phyloP scores from a whole-genome alignment of 768 basidiomycete genomes.

The Mycena galopus region DNA sequence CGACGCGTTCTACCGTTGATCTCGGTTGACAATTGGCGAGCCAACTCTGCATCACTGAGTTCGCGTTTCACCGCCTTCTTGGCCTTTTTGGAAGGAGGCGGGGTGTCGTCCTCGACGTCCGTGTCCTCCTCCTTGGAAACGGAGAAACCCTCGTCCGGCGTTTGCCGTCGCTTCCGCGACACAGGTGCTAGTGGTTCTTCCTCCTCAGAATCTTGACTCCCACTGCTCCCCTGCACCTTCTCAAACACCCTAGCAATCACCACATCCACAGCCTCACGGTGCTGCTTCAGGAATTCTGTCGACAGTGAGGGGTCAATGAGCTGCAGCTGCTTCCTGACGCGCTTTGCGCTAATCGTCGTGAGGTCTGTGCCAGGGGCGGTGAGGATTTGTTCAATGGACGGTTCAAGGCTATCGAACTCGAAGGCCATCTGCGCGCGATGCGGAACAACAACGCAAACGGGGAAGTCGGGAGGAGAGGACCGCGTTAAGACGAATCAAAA shows the following conservation, averaged over 20 bases:
- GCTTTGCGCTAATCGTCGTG: conserved; percentile 86
- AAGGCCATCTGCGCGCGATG: conserved; percentile 58
- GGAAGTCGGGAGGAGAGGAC: neutral
- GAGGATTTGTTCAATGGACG: conserved; percentile 76
- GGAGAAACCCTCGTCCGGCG: conserved; percentile 48
- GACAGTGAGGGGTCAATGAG: conserved; percentile 68
- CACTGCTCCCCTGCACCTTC: conserved; percentile 55
- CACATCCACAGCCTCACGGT: conserved; percentile 77
- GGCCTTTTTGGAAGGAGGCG: conserved; percentile 57
- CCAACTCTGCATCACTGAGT: conserved; percentile 77
- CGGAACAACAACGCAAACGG: neutral
- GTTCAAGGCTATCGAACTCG: conserved; percentile 68
- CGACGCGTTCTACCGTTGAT: conserved; percentile 74
- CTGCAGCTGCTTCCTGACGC: conserved; percentile 82
- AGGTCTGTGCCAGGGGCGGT: conserved; percentile 84
- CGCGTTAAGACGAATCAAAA: neutral
- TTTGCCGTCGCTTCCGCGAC: conserved; percentile 56
- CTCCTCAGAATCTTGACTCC: conserved; percentile 49
- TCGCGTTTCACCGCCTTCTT: conserved; percentile 67
- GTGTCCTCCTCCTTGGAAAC: conserved; percentile 49
- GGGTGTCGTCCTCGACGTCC: conserved; percentile 41
- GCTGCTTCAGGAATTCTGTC: conserved; percentile 70
- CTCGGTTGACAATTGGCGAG: conserved; percentile 77
- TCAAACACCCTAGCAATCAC: conserved; percentile 79
- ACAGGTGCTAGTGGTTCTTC: conserved; percentile 38